phyloP scores from a whole-genome alignment of 2,329 filamentous ascomycete species.

The Dendrostoma leiphaemia region DNA sequence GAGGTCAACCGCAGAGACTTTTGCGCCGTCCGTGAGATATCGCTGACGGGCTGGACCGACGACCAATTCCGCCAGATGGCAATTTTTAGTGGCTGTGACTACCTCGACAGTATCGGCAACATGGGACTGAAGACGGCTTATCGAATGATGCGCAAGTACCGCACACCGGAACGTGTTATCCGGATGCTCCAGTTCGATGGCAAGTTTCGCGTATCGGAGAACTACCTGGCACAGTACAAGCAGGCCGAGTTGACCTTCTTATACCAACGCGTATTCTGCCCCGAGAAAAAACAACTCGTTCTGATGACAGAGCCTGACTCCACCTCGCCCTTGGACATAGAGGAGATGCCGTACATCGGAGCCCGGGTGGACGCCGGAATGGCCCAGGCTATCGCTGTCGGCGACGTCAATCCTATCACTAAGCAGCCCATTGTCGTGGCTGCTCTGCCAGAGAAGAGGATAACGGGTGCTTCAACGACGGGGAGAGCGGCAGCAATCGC shows the following conservation, averaged over 20 bases:
- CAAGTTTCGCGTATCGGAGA: slow-evolving; percentile 74
- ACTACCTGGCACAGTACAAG: slow-evolving; percentile 78
- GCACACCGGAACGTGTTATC: slow-evolving; percentile 78
- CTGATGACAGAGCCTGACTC: slow-evolving; percentile 68
- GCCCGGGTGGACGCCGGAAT: slow-evolving; percentile 64
- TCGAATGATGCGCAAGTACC: slow-evolving; percentile 85
- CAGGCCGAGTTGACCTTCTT: slow-evolving; percentile 91
- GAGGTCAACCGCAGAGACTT: slow-evolving; percentile 91
- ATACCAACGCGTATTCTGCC: slow-evolving; percentile 93
- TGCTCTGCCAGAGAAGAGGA: slow-evolving; percentile 38
- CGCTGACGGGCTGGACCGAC: slow-evolving; percentile 88
- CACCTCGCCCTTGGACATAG: slow-evolving; percentile 52
- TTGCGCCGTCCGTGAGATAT: slow-evolving; percentile 82
- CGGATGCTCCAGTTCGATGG: slow-evolving; percentile 86
- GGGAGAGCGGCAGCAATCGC: slow-evolving; percentile 23
- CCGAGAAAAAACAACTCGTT: slow-evolving; percentile 66
- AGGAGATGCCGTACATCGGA: slow-evolving; percentile 81
- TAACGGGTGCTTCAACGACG: slow-evolving; percentile 32
- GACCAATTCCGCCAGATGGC: slow-evolving; percentile 91
- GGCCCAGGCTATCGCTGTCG: slow-evolving; percentile 72
- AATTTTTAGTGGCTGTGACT: slow-evolving; percentile 95
- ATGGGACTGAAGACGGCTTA: slow-evolving; percentile 94
- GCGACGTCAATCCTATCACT: slow-evolving; percentile 86
- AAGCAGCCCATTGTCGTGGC: slow-evolving; percentile 61
- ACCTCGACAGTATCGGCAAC: slow-evolving; percentile 79